These are phyloP conservation scores for Paraphaeosphaeria sporulosa DNA, from an alignment of 2,329 filamentous ascomycete genomes.

Conservation along the genomic window DNA sequence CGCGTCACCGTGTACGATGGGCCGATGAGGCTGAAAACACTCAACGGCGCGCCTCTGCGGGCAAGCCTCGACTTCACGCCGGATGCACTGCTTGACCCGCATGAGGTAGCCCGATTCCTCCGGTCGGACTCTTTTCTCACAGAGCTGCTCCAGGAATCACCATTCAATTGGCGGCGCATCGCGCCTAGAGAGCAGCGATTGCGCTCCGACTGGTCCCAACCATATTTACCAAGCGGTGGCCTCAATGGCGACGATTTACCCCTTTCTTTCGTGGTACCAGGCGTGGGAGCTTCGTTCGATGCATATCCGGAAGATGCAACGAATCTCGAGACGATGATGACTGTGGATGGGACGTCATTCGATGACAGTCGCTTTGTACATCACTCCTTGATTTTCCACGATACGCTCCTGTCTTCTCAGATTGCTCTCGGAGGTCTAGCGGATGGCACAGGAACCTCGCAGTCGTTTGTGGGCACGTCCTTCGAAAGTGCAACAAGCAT, in stretches of 20 bases:
- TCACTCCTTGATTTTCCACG: constrained; percentile 76
- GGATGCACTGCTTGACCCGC: constrained; percentile 59
- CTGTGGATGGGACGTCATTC: constrained; percentile 23
- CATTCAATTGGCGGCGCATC: constrained; percentile 43
- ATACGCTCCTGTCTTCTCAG: constrained; percentile 70
- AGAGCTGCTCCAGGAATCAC: constrained; percentile 14
- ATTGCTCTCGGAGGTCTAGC: constrained; percentile 28
- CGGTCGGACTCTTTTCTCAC: neutral
- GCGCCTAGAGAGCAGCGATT: constrained; percentile 24
- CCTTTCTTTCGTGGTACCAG: constrained; percentile 28
- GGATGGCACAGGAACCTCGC: constrained; percentile 42
- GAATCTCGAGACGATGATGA: constrained; percentile 36
- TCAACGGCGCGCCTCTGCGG: constrained; percentile 68
- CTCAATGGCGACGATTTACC: constrained; percentile 10
- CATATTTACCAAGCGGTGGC: constrained; percentile 29
- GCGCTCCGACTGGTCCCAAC: constrained; percentile 43
- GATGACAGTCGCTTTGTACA: constrained; percentile 68
- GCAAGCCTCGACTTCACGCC: constrained; percentile 64
- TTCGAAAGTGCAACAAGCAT: constrained; percentile 43
- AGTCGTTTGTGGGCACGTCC: constrained; percentile 46
- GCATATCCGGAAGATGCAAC: constrained; percentile 28
- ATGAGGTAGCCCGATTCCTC: constrained; percentile 50
- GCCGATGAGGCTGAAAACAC: constrained; percentile 54
- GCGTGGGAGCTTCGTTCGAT: constrained; percentile 17
- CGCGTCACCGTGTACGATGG: constrained; percentile 10